These are phyloP conservation scores for Sporothrix pseudoabietina DNA, from an alignment of 2,329 filamentous ascomycete species.

Conservation along the genomic window DNA sequence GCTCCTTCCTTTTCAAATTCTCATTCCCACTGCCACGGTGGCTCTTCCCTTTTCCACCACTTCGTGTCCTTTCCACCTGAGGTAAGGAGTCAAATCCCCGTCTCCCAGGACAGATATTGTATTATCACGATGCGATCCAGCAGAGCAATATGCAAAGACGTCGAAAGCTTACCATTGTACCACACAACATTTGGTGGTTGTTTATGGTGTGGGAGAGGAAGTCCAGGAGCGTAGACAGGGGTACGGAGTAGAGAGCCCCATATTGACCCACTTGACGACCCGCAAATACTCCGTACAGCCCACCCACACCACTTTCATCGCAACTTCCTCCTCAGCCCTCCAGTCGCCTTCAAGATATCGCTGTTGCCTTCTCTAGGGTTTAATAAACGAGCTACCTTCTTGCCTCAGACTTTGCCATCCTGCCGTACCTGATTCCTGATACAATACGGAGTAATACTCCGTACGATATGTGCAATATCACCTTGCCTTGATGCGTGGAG, in stretches of 20 bases:
- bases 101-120: too few relatives aligned
- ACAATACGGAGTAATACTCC: neutral
- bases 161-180: neutral
- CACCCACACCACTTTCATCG: neutral
- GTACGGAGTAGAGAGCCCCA: neutral
- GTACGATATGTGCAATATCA: neutral
- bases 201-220: neutral
- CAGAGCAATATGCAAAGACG: neutral
- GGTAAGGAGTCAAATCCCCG: too few relatives aligned
- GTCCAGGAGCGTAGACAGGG: neutral
- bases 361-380: neutral
- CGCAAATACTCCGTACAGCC: neutral
- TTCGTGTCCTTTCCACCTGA: neutral
- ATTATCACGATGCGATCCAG: neutral
- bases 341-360: neutral
- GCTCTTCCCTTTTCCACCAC: neutral
- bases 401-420: neutral
- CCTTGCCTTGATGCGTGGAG: neutral
- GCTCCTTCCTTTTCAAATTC: neutral
- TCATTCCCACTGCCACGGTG: neutral
- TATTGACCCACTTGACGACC: neutral
- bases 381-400: neutral
- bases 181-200: neutral
- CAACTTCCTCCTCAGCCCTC: neutral
- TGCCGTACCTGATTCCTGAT: neutral